These are phyloP conservation scores for Lactifluus pinguis DNA, from an alignment of 768 basidiomycete genomes.

Conservation along the genomic window DNA sequence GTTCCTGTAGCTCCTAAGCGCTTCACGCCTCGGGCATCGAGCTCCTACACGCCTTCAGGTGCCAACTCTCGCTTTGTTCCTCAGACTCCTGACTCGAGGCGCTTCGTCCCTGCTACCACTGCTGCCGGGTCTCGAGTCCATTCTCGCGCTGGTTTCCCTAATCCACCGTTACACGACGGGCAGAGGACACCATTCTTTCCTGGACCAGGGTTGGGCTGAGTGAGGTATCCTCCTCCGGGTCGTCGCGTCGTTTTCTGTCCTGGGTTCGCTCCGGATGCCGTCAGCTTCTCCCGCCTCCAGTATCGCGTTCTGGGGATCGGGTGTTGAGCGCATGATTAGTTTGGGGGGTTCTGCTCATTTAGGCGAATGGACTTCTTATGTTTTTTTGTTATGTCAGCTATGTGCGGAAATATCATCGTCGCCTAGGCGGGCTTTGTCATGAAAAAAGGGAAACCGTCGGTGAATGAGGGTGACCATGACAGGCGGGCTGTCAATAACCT, in stretches of 20 bases:
- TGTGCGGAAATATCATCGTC: not conserved
- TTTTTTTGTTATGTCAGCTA: not conserved
- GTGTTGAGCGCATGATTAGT: not conserved
- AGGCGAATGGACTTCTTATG: not conserved
- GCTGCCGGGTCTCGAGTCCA: slow-evolving; percentile 5
- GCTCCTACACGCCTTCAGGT: not conserved
- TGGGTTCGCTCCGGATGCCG: too few species aligned
- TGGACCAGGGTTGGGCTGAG: slow-evolving; percentile 22
- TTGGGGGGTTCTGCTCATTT: not conserved
- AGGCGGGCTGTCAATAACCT: not conserved
- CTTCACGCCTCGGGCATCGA: slow-evolving; percentile 13
- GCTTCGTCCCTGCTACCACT: slow-evolving; percentile 14
- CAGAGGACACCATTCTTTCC: slow-evolving; percentile 51
- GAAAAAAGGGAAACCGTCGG: not conserved
- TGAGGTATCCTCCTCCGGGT: not conserved
- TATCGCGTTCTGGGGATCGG: not conserved
- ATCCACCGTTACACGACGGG: slow-evolving; percentile 9
- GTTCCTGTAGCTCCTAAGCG: not conserved
- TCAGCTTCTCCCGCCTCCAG: too few species aligned
- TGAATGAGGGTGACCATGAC: not conserved
- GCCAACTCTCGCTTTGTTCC: slow-evolving; percentile 11
- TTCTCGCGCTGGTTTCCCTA: slow-evolving; percentile 17
- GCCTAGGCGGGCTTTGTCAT: not conserved
- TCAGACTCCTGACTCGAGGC: slow-evolving; percentile 17
- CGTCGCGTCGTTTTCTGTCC: too few species aligned